Base-by-base conservation (phyloP, 2,329 filamentous ascomycete genomes). In the Fusarium devonianum region DNA sequence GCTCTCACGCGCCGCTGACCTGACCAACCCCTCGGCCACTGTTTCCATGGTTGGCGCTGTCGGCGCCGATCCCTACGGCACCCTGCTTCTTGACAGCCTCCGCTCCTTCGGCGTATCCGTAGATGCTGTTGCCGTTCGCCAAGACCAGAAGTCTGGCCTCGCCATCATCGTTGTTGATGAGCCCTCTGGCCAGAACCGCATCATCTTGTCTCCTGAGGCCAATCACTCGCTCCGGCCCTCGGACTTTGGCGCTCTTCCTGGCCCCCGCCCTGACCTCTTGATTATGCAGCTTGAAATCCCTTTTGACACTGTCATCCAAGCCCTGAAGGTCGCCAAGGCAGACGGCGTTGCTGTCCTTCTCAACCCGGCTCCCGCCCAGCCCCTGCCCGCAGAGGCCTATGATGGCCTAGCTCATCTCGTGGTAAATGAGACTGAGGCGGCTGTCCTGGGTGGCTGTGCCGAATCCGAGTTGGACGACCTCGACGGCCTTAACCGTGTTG, bases 361-460 rank as follows among this genome's bases (percentile, higher is more conserved):
- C 57, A 97, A 97, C 70, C 92, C 92, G 12, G 92, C 92, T 3
- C 88, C 89, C 4, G 91, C 92, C 4, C 80, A 86, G 33, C 71
- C 75, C 7, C 73, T 96, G 4, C 91, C 90, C 1, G 76, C 77
- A 1, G 78, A 83, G 19, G 85, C 84, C 7, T 94, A 89, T 67
- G 63, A 69, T 6, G 83, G 82, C 1, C 79, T 97, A 22, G 84
- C 85, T 30, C 90, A 96, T 64, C 78, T 97, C 32, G 83, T 97
- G 39, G 83, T 97, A 64, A 97, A 97, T 67, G 92, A 97, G 76
- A 94, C 88, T 1, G 92, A 97, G 75, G 90, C 92, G 2, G 82
- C 86, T 7, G 82, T 92, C 38, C 79, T 96, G 44, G 85, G 83
- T 0, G 84, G 82, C 2, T 75, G 76, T 44, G 62, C 70, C 7